These are phyloP conservation scores for Kwoniella dendrophila DNA, from an alignment of 768 basidiomycete species.

Conservation along the genomic window DNA sequence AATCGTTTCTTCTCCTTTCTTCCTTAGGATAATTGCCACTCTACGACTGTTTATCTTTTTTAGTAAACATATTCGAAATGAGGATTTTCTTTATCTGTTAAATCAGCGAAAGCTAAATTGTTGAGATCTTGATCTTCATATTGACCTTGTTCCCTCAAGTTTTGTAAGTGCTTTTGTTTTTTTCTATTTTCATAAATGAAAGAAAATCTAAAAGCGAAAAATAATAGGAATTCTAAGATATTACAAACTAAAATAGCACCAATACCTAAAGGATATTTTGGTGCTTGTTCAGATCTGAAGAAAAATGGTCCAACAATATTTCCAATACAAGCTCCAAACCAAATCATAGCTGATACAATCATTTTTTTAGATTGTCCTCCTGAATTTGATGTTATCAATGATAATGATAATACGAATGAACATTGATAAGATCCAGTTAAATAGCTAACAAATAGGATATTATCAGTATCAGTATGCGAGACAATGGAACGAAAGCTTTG, in stretches of 20 bases:
- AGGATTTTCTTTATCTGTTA: slow-evolving; percentile 53
- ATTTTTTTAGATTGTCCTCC: slow-evolving; percentile 58
- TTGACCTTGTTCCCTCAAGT: slow-evolving; percentile 5
- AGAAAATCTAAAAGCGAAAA: slow-evolving; percentile 46
- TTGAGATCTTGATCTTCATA: slow-evolving; percentile 20
- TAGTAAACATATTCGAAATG: slow-evolving; percentile 27
- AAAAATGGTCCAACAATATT: slow-evolving; percentile 51
- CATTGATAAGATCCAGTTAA: slow-evolving; percentile 54
- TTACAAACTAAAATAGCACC: slow-evolving; percentile 52
- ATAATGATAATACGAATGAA: slow-evolving; percentile 52
- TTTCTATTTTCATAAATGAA: slow-evolving; percentile 51
- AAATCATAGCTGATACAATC: slow-evolving; percentile 52
- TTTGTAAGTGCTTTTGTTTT: slow-evolving; percentile 30
- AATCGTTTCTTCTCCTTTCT: neutral
- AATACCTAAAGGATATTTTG: slow-evolving; percentile 54
- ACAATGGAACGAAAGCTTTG: neutral
- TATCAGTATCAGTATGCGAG: neutral
- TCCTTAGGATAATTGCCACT: neutral
- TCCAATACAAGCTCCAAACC: slow-evolving; percentile 53
- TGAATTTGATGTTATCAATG: slow-evolving; percentile 58
- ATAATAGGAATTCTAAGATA: slow-evolving; percentile 47
- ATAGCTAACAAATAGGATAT: slow-evolving; percentile 30
- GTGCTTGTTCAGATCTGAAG: slow-evolving; percentile 48
- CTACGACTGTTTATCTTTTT: neutral
- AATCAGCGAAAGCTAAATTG: slow-evolving; percentile 49